A percentile compares a stretch with the other conserved stretches of the same genome.
These are phyloP conservation scores for Trichophaea hybrida DNA, from an alignment of 2,329 filamentous ascomycete species.

Conservation along the genomic window DNA sequence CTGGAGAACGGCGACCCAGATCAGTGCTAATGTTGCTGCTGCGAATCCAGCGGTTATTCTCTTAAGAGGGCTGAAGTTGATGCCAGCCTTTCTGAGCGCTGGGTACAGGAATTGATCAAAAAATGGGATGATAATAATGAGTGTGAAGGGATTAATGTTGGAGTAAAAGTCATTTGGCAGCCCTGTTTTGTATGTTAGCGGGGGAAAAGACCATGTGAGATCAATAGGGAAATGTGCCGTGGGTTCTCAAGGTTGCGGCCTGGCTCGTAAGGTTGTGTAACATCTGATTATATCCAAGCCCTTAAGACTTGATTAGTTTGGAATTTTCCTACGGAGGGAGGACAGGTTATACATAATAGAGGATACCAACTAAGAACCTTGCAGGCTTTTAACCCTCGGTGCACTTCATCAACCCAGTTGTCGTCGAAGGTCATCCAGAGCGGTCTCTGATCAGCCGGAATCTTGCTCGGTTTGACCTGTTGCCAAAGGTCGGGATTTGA, in stretches of 20 bases:
- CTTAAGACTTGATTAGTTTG: not conserved
- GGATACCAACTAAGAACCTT: constrained; percentile 50
- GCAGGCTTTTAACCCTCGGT: constrained; percentile 54
- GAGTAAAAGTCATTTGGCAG: constrained; percentile 28
- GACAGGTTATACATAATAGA: constrained; percentile 30
- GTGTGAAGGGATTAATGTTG: constrained; percentile 27
- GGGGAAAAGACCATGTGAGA: not conserved
- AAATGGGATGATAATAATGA: constrained; percentile 28
- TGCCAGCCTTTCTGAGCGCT: constrained; percentile 9
- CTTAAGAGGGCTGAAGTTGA: constrained; percentile 19
- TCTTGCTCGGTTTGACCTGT: constrained; percentile 49
- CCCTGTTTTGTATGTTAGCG: not conserved
- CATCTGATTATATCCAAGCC: constrained; percentile 45
- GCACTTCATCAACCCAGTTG: constrained; percentile 65
- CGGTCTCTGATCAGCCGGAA: constrained; percentile 44
- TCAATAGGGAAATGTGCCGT: constrained; percentile 33
- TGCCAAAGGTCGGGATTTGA: constrained; percentile 49
- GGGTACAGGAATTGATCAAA: constrained; percentile 24
- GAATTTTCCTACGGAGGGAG: not conserved
- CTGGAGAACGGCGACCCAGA: constrained; percentile 37
- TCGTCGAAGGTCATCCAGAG: constrained; percentile 72
- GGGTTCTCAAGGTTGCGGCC: constrained; percentile 44
- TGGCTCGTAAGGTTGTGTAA: constrained; percentile 46
- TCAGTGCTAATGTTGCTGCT: constrained; percentile 32
- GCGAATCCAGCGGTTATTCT: constrained; percentile 31